Evolutionary conservation across 2,329 filamentous ascomycete genomes (phyloP).

Genomic region (Penicillium concentricum): DNA sequence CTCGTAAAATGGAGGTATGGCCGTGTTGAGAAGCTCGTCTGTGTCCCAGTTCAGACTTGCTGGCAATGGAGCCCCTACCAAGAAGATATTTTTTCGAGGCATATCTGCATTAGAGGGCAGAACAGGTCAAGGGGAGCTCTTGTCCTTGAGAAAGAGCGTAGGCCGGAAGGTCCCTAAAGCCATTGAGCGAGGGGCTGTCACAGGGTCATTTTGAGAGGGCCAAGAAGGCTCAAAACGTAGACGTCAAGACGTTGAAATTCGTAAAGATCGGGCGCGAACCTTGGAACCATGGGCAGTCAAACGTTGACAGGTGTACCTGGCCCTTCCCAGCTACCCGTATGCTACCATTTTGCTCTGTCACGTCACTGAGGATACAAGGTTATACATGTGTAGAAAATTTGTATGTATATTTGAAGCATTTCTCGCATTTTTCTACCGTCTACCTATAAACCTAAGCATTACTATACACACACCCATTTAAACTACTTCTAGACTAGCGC

Average conservation of each 20-base stretch:
- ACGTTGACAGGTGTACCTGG: neutral
- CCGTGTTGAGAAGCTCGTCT: conserved; percentile 50
- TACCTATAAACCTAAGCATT: too few species aligned
- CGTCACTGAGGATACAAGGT: too few species aligned
- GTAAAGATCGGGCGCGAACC: neutral
- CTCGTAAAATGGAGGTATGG: conserved; percentile 37
- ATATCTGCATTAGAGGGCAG: conserved; percentile 16
- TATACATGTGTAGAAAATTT: too few species aligned
- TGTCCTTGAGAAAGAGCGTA: neutral
- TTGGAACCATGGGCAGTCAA: neutral
- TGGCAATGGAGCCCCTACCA: conserved; percentile 62
- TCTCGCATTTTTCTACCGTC: too few species aligned
- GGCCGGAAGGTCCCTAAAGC: neutral
- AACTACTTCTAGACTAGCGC: too few species aligned
- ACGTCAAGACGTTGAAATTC: neutral
- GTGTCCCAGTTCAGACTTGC: conserved; percentile 56
- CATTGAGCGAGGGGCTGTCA: neutral
- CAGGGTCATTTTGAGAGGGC: neutral
- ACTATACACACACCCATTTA: too few species aligned
- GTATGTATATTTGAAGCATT: too few species aligned
- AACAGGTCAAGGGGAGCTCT: neutral
- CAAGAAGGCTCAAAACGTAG: neutral
- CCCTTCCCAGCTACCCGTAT: neutral
- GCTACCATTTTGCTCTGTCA: neutral
- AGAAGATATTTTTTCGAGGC: conserved; percentile 45